Conservation (phyloP, 306 rosid genomes). For the Lathyrus tuberosus region DNA sequence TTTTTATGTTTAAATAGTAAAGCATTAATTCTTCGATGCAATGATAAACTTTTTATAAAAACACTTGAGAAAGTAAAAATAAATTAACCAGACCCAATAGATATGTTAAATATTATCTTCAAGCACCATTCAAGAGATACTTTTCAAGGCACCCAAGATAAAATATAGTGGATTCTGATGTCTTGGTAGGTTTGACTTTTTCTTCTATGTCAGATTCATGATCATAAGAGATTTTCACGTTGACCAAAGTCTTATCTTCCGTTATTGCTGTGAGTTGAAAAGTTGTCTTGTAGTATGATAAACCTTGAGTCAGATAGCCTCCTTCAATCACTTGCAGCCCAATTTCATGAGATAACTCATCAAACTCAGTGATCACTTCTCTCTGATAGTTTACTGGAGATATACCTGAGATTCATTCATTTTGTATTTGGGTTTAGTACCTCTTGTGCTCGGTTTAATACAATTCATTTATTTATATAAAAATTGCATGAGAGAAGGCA, state of each 20-base stretch:
- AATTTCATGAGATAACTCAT: conserved; percentile 48
- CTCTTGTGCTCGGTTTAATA: too few species aligned
- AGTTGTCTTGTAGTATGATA: conserved; percentile 55
- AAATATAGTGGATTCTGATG: conserved; percentile 42
- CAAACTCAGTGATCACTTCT: conserved; percentile 63
- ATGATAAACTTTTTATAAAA: too few species aligned
- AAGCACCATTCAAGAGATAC: conserved; percentile 38
- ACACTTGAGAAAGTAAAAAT: too few species aligned
- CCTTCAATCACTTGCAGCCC: conserved; percentile 68
- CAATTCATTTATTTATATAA: too few species aligned
- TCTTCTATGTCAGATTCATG: conserved; percentile 53
- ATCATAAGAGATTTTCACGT: conserved; percentile 55
- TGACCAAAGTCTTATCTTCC: conserved; percentile 49
- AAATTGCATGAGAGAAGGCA: neutral
- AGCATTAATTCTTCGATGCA: too few species aligned
- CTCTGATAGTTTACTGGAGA: conserved; percentile 41
- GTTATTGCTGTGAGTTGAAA: conserved; percentile 46
- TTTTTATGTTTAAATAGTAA: too few species aligned
- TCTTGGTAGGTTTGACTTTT: conserved; percentile 34
- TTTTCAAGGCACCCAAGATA: conserved; percentile 51
- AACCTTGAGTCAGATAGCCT: conserved; percentile 54
- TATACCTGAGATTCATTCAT: conserved; percentile 35
- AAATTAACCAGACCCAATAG: neutral
- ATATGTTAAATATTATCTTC: neutral
- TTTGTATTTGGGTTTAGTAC: neutral